A percentile compares a stretch with the other conserved stretches of the same genome.
Conservation (phyloP, 306 rosid species). For the Phaseolus lunatus region DNA sequence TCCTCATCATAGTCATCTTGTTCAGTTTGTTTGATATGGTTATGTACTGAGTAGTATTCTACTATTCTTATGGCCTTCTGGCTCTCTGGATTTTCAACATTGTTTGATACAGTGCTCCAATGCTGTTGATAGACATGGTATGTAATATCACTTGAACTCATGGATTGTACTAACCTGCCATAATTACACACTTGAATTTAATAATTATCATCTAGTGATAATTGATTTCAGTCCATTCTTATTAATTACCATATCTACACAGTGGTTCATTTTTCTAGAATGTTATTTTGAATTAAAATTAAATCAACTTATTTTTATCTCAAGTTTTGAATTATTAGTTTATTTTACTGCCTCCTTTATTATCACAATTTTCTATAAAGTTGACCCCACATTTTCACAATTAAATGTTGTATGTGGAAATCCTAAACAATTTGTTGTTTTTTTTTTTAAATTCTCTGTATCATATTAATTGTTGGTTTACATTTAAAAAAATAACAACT, state of each 20-base stretch:
- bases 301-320: too few species aligned
- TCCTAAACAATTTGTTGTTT: too few species aligned
- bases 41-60: slow-evolving; percentile 8
- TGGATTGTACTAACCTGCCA: slow-evolving; percentile 5
- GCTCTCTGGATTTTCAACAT: slow-evolving; percentile 17
- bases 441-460: too few species aligned
- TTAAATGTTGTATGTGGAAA: too few species aligned
- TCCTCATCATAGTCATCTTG: slow-evolving; percentile 61
- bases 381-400: too few species aligned
- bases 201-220: background rate
- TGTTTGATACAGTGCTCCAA: slow-evolving; percentile 41
- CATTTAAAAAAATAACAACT: too few species aligned
- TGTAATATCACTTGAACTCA: slow-evolving; percentile 33
- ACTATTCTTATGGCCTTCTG: slow-evolving; percentile 6
- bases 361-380: too few species aligned
- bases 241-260: background rate
- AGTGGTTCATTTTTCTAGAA: background rate
- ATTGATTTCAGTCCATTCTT: background rate
- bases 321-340: too few species aligned
- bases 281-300: too few species aligned
- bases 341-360: too few species aligned
- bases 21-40: slow-evolving; percentile 28
- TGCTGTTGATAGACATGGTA: slow-evolving; percentile 35
- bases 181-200: background rate
- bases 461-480: too few species aligned